Evolutionary conservation across 306 rosid species (phyloP).

Genomic region (Alnus rubra): DNA sequence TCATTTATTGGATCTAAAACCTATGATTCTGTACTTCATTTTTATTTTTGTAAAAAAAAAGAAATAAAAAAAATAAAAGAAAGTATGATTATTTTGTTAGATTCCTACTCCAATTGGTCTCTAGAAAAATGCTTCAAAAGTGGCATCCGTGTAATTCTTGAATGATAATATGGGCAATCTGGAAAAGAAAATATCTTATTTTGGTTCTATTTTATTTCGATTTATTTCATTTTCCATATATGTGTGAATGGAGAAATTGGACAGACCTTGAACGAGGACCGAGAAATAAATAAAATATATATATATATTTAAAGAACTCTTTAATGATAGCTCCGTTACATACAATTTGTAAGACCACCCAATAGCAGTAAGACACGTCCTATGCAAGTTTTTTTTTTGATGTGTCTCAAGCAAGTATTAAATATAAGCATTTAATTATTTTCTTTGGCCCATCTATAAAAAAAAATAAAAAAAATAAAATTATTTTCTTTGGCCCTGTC

Average conservation of each 20-base stretch:
- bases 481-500: not conserved
- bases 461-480: not conserved
- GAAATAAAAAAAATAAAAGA: not conserved
- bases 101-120: no score
- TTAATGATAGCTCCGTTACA: not conserved
- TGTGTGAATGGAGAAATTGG: not conserved
- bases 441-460: not conserved
- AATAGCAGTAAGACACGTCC: constrained; percentile 2
- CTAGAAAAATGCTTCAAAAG: no score
- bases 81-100: no score
- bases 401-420: not conserved
- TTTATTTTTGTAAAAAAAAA: no score
- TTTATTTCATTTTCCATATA: no score
- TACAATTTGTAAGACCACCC: not conserved
- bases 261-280: no score
- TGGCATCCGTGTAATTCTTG: not conserved
- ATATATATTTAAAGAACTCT: no score
- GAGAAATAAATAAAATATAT: not conserved
- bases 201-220: not conserved
- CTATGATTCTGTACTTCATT: no score
- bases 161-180: not conserved
- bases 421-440: not conserved
- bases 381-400: no score
- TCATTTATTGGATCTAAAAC: not conserved
- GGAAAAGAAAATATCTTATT: not conserved